Evolutionary conservation across 129 eudicot species (phyloP), one percentile per base, ranked within the genome.

Genomic region (Erigeron canadensis): DNA sequence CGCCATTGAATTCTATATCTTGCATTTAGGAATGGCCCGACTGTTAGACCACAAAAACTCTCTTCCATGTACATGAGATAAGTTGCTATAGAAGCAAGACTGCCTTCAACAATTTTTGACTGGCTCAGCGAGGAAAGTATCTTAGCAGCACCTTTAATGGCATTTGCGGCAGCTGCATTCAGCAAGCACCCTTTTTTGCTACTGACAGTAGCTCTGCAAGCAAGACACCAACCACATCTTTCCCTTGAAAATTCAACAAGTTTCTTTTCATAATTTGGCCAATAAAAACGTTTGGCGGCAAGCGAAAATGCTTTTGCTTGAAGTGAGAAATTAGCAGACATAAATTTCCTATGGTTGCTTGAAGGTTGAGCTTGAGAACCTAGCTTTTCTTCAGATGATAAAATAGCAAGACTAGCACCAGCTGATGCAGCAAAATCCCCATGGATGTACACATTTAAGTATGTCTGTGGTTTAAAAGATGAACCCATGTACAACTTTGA

Each of bases 381-480:
- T 39, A 77, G 75, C 67, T 75, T 90, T 79, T 87, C 97, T 73
- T 90, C 99, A 2, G 91, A 79, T 61, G 91, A 87, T 60, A 94
- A 73, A 70, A 80, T 70, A 37, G 89, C 89, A 73, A 87, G 76
- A 79, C 75, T 85, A 46, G 97, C 97, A 69, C 96, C 96, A 66
- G 99, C 94, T 23, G 99, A 84, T 2, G 99, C 99, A 63, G 97
- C 99, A 80, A 94, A 90, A 55, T 90, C 97, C 51, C 99, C 99
- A 68, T 94, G 96, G 39, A 72, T 58, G 80, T 90, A 94, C 48
- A 79, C 65, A 71, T 94, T 94, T 54, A 75, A 50, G 71, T 94
- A 94, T 43, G 77, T 79, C 15, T 81, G 84, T 47, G 83, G 58
- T 65, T 79, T 90, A 38, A 84, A 94, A 18, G 88, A 73, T 55